Evolutionary conservation across 345 rosid genomes (phyloP).

Genomic region (Pugionium cornutum): DNA sequence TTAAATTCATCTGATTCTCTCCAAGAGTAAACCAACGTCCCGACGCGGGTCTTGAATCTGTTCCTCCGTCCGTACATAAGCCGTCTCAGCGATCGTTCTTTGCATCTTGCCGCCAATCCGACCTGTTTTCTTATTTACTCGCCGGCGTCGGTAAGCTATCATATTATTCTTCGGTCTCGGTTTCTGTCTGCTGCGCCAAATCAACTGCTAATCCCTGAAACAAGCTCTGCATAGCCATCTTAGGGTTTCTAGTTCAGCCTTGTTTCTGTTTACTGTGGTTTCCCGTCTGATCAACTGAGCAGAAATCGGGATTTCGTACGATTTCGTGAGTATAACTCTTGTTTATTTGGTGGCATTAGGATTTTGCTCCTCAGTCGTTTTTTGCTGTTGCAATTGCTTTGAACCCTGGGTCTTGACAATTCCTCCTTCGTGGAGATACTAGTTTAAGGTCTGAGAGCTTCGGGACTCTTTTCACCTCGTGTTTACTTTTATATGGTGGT

Average conservation of each 20-base stretch:
- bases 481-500: background rate
- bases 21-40: background rate
- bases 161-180: background rate
- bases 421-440: background rate
- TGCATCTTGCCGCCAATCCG: background rate
- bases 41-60: slow-evolving; percentile 2
- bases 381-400: background rate
- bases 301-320: slow-evolving; percentile 12
- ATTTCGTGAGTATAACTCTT: background rate
- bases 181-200: slow-evolving; percentile 2
- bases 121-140: slow-evolving; percentile 10
- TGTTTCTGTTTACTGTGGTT: slow-evolving; percentile 1
- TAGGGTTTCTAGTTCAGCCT: slow-evolving; percentile 20
- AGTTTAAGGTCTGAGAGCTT: background rate
- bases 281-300: background rate
- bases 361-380: background rate
- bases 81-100: background rate
- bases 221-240: background rate
- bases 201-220: slow-evolving; percentile 10
- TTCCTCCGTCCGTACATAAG: background rate
- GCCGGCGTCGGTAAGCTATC: slow-evolving; percentile 17
- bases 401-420: background rate
- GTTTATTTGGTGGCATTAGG: slow-evolving; percentile 25
- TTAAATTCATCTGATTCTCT: background rate
- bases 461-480: background rate